Percentiles rank a stretch among this genome's conserved stretches.
Conservation (phyloP, 768 basidiomycete genomes). For the Lentinula guzmanii region DNA sequence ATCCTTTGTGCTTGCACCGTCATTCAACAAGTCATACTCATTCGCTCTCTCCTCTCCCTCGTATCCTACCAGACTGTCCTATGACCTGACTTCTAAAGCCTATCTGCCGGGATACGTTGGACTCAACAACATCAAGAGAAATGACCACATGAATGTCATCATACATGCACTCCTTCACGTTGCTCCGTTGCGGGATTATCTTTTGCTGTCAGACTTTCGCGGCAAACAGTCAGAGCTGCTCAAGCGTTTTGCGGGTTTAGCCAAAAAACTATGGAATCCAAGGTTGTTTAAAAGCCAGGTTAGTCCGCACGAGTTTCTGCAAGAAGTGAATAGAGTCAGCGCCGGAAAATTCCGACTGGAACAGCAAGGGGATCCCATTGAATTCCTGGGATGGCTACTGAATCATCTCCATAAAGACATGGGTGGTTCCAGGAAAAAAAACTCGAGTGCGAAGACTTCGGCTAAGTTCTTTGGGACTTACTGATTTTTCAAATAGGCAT, state of each 20-base stretch:
- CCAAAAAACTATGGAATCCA: slow-evolving; percentile 96
- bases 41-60: slow-evolving; percentile 49
- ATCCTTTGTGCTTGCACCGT: slow-evolving; percentile 80
- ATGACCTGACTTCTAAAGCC: slow-evolving; percentile 74
- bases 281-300: slow-evolving; percentile 96
- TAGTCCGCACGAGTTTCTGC: slow-evolving; percentile 96
- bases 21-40: slow-evolving; percentile 64
- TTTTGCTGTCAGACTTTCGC: slow-evolving; percentile 68
- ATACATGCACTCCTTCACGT: slow-evolving; percentile 92
- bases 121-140: slow-evolving; percentile 94
- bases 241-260: slow-evolving; percentile 78
- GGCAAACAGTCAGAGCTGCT: slow-evolving; percentile 83
- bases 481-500: slow-evolving; percentile 48
- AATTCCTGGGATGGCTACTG: slow-evolving; percentile 93
- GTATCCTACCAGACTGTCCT: slow-evolving; percentile 68
- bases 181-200: slow-evolving; percentile 80
- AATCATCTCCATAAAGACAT: slow-evolving; percentile 91
- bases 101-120: slow-evolving; percentile 95
- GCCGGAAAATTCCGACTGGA: slow-evolving; percentile 89
- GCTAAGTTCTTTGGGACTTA: slow-evolving; percentile 14
- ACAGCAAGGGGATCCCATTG: slow-evolving; percentile 92
- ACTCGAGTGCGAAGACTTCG: slow-evolving; percentile 64
- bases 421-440: slow-evolving; percentile 88
- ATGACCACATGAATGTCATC: slow-evolving; percentile 97
- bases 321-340: slow-evolving; percentile 90